A percentile compares a stretch with the other conserved stretches of the same genome.
These are phyloP conservation scores for Pseudocercospora ulei DNA, from an alignment of 2,329 filamentous ascomycete genomes.

Conservation along the genomic window DNA sequence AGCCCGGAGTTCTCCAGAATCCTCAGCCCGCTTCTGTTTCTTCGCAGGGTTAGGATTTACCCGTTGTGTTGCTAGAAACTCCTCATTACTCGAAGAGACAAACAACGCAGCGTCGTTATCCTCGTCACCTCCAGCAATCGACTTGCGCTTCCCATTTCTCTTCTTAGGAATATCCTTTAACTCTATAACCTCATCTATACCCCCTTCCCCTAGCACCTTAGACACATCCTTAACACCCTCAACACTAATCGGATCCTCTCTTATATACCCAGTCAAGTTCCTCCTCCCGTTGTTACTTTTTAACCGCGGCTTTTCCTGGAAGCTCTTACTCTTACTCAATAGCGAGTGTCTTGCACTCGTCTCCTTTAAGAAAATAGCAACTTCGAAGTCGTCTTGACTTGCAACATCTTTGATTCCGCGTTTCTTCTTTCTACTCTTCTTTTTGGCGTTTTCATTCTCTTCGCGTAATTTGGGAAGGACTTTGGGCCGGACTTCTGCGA, in stretches of 20 bases:
- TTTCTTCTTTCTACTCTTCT: constrained; percentile 56
- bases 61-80: constrained; percentile 31
- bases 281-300: constrained; percentile 38
- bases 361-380: constrained; percentile 86
- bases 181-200: constrained; percentile 48
- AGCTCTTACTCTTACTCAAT: constrained; percentile 73
- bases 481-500: constrained; percentile 72
- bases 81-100: constrained; percentile 35
- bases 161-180: constrained; percentile 51
- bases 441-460: constrained; percentile 54
- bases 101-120: constrained; percentile 32
- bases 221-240: constrained; percentile 43
- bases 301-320: constrained; percentile 38
- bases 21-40: constrained; percentile 25
- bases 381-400: constrained; percentile 81
- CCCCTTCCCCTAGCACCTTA: constrained; percentile 46
- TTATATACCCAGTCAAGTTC: constrained; percentile 41
- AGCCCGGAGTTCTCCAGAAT: constrained; percentile 19
- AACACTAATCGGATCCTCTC: constrained; percentile 38
- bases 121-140: constrained; percentile 15
- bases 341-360: constrained; percentile 75
- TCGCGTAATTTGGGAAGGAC: constrained; percentile 87
- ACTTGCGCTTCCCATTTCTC: constrained; percentile 22
- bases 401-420: constrained; percentile 85
- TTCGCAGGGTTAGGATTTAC: constrained; percentile 23